Conservation (phyloP, 208 protist species). For the Kentomonas sorsogonicus region DNA sequence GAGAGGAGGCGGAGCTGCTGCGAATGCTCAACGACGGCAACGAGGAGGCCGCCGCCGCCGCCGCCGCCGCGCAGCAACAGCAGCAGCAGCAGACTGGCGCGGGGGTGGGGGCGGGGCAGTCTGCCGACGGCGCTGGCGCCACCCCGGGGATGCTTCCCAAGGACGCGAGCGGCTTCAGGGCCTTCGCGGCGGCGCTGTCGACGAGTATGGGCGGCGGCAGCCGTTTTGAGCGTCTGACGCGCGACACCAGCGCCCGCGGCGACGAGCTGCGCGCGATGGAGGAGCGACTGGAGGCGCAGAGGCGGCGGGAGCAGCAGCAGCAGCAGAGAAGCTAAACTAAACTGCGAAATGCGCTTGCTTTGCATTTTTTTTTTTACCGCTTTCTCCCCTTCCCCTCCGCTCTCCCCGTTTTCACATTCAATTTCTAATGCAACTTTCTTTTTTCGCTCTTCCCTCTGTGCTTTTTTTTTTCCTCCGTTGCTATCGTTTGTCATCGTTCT, state of each 20-base stretch:
- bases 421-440: constrained; percentile 13
- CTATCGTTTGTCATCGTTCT: background rate
- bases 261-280: constrained; percentile 36
- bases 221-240: constrained; percentile 70
- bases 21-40: constrained; percentile 80
- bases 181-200: constrained; percentile 59
- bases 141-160: background rate
- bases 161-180: constrained; percentile 28
- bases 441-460: constrained; percentile 12
- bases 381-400: background rate
- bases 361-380: background rate
- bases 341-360: background rate
- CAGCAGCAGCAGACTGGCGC: constrained; percentile 12
- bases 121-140: constrained; percentile 13
- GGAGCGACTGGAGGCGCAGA: constrained; percentile 16
- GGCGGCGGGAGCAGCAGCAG: background rate
- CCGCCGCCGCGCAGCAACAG: background rate
- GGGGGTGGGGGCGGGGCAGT: constrained; percentile 9
- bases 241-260: constrained; percentile 42
- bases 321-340: background rate
- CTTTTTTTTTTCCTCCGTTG: constrained; percentile 1
- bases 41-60: constrained; percentile 11
- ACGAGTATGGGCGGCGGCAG: constrained; percentile 77
- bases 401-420: constrained; percentile 5
- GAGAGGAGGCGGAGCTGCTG: constrained; percentile 63